A percentile compares a stretch with the other conserved stretches of the same genome.
These are phyloP conservation scores for Diplodia scrobiculata DNA, from an alignment of 2,329 filamentous ascomycete species.

Conservation along the genomic window DNA sequence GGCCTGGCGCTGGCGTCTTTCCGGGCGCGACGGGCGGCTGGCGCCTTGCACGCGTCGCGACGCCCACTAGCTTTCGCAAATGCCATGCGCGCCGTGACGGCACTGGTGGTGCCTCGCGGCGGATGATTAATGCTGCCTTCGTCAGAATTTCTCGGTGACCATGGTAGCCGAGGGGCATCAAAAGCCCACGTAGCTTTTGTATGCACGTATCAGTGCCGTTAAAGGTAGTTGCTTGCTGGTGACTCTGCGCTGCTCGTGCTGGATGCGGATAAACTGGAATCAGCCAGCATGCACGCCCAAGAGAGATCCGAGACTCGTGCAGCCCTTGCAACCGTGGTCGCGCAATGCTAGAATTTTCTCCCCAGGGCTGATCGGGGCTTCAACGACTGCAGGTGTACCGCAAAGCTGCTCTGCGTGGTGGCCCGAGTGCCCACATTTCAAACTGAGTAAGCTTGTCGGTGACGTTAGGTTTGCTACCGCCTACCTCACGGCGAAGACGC, in stretches of 20 bases:
- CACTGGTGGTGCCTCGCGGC: neutral
- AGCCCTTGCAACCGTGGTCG: neutral
- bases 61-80: conserved; percentile 1
- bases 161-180: neutral
- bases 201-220: neutral
- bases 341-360: neutral
- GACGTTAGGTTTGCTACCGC: conserved; percentile 12
- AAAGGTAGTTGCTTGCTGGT: neutral
- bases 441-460: neutral
- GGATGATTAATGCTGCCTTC: neutral
- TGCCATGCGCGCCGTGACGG: conserved; percentile 4
- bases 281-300: neutral
- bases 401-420: neutral
- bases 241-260: conserved; percentile 22
- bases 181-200: neutral
- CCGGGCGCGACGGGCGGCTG: neutral
- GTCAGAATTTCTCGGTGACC: neutral
- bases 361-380: neutral
- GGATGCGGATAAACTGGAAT: neutral
- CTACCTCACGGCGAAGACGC: conserved; percentile 31
- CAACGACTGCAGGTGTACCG: neutral
- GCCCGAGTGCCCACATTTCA: neutral
- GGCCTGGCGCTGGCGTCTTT: neutral
- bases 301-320: neutral
- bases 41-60: conserved; percentile 13